Evolutionary conservation across 768 basidiomycete species (phyloP).

Genomic region (Pulveroboletus sp.): DNA sequence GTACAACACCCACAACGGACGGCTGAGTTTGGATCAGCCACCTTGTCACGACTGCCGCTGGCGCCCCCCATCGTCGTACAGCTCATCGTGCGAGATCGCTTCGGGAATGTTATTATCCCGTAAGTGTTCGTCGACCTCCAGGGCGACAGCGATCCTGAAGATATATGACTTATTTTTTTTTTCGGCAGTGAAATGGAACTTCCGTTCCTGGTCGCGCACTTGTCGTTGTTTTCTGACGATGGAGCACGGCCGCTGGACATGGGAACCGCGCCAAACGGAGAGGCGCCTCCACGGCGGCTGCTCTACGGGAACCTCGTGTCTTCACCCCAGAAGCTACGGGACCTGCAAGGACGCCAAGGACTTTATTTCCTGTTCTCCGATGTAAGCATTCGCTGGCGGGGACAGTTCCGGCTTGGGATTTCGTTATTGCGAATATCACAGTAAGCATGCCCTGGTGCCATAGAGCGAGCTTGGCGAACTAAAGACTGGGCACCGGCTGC

Average conservation of each 20-base stretch:
- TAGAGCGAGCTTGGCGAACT: slow-evolving; percentile 9
- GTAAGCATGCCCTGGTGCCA: slow-evolving; percentile 42
- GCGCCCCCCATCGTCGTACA: slow-evolving; percentile 82
- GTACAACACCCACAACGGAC: slow-evolving; percentile 81
- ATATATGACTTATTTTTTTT: slow-evolving; percentile 18
- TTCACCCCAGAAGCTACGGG: slow-evolving; percentile 72
- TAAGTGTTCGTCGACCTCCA: slow-evolving; percentile 43
- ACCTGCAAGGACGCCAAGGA: slow-evolving; percentile 76
- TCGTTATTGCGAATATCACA: slow-evolving; percentile 70
- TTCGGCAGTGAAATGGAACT: slow-evolving; percentile 72
- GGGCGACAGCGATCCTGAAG: slow-evolving; percentile 20
- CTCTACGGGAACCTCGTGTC: slow-evolving; percentile 86
- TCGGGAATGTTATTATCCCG: slow-evolving; percentile 73
- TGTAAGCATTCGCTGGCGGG: slow-evolving; percentile 77
- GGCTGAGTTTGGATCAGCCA: slow-evolving; percentile 74
- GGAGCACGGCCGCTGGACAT: slow-evolving; percentile 61
- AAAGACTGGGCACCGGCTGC: slow-evolving; percentile 17
- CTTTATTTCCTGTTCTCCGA: slow-evolving; percentile 89
- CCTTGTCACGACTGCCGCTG: slow-evolving; percentile 75
- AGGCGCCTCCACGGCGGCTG: slow-evolving; percentile 50
- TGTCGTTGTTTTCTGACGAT: slow-evolving; percentile 70
- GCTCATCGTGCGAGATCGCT: slow-evolving; percentile 67
- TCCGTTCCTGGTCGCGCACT: slow-evolving; percentile 82
- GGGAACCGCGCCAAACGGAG: slow-evolving; percentile 47
- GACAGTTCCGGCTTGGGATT: slow-evolving; percentile 71